phyloP scores from a whole-genome alignment of 2,329 filamentous ascomycete species.

The Fusarium tuaranense region DNA sequence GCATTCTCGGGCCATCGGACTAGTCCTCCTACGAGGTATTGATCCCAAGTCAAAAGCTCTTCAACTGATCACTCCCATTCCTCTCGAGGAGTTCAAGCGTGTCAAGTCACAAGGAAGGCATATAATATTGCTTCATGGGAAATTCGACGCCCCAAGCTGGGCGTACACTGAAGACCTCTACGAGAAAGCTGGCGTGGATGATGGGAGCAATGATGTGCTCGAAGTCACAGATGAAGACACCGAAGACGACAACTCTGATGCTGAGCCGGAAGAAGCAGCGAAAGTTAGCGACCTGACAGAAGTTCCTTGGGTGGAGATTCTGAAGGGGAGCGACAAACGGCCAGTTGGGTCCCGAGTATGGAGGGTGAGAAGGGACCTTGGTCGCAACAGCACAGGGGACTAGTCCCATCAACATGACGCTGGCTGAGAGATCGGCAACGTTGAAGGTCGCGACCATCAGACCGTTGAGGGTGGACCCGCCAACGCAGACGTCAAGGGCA shows the following conservation, averaged over 20 bases:
- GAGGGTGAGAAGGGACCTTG: constrained; percentile 73
- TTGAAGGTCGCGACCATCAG: constrained; percentile 1
- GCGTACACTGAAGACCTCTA: constrained; percentile 75
- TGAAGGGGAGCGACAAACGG: constrained; percentile 66
- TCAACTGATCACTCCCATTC: constrained; percentile 74
- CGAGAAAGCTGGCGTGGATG: constrained; percentile 47
- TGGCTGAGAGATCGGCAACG: constrained; percentile 12
- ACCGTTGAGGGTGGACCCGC: neutral
- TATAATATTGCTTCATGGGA: constrained; percentile 75
- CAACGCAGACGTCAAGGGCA: neutral
- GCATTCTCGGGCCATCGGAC: constrained; percentile 69
- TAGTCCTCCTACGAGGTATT: constrained; percentile 78
- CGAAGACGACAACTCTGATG: constrained; percentile 48
- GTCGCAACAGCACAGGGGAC: constrained; percentile 51
- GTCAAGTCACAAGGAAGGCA: constrained; percentile 56
- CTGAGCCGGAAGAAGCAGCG: constrained; percentile 43
- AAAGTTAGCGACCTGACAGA: constrained; percentile 43
- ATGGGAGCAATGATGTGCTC: constrained; percentile 44
- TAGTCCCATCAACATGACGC: constrained; percentile 9
- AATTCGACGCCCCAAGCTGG: constrained; percentile 76
- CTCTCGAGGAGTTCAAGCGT: constrained; percentile 53
- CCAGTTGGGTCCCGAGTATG: constrained; percentile 71
- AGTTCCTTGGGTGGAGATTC: constrained; percentile 70
- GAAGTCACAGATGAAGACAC: constrained; percentile 52
- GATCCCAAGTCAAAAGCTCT: constrained; percentile 65